Conservation (phyloP, 768 basidiomycete species). For the Lyophyllum atratum region DNA sequence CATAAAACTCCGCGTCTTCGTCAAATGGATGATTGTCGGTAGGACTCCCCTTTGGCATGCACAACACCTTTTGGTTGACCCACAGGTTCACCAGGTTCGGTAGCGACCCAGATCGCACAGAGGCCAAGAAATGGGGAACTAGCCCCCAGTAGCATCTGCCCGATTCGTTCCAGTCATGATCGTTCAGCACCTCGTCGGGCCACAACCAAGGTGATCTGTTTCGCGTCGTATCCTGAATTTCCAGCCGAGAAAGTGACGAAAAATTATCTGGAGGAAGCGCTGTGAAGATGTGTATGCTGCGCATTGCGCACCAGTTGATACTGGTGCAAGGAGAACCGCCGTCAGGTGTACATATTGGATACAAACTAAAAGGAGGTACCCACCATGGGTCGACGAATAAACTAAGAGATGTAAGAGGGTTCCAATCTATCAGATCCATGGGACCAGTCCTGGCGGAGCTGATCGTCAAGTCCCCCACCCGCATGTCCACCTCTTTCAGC, state of each 20-base stretch:
- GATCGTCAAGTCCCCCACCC: conserved; percentile 18
- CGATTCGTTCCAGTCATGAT: conserved; percentile 1
- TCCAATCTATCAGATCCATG: conserved; percentile 17
- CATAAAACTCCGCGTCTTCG: conserved; percentile 5
- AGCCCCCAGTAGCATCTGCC: conserved; percentile 18
- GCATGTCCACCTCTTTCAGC: conserved; percentile 17
- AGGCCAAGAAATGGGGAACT: conserved; percentile 17
- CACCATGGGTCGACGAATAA: conserved; percentile 17
- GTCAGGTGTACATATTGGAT: neutral
- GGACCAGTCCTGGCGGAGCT: conserved; percentile 8
- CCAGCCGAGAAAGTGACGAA: conserved; percentile 11
- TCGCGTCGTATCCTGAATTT: conserved; percentile 17
- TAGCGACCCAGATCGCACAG: conserved; percentile 4
- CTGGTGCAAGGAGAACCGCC: neutral
- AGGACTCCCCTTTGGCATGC: conserved; percentile 1
- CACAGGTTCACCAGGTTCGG: conserved; percentile 18
- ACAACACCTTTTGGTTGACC: conserved; percentile 19
- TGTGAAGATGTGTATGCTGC: conserved; percentile 12
- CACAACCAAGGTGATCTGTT: conserved; percentile 13
- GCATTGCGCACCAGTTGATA: conserved; percentile 1
- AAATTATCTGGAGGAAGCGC: conserved; percentile 9
- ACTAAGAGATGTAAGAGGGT: conserved; percentile 11
- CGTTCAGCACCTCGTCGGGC: conserved; percentile 1
- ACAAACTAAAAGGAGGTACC: neutral
- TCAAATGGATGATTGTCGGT: neutral